phyloP scores from a whole-genome alignment of 768 basidiomycete genomes.

The Tulasnella calospora region DNA sequence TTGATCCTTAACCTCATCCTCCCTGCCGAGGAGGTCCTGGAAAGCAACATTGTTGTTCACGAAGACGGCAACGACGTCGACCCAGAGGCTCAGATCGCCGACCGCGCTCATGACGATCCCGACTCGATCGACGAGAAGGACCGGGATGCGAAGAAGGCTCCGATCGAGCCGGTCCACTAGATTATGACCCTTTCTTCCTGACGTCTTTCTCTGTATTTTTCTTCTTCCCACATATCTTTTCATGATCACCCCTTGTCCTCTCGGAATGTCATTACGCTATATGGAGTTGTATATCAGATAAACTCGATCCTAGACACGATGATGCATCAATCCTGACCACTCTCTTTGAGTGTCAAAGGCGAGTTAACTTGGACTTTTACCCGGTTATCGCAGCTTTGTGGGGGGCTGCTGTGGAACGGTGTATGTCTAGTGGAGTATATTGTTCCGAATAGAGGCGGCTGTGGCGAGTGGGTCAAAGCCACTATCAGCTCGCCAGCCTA shows the following conservation, averaged over 20 bases:
- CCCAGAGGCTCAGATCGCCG: constrained; percentile 15
- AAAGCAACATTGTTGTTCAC: constrained; percentile 2
- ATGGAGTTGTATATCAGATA: background rate
- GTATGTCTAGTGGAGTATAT: background rate
- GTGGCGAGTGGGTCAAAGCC: background rate
- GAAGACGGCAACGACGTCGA: background rate
- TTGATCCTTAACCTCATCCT: constrained; percentile 55
- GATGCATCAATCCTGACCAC: background rate
- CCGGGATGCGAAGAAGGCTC: constrained; percentile 10
- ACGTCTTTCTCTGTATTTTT: background rate
- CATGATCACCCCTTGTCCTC: background rate
- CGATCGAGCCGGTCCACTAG: constrained; percentile 27
- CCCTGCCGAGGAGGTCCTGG: constrained; percentile 37
- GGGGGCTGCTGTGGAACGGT: background rate
- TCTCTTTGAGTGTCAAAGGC: background rate
- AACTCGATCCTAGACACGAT: background rate
- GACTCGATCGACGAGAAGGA: constrained; percentile 21
- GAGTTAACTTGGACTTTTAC: background rate
- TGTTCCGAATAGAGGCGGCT: background rate
- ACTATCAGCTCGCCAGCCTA: background rate
- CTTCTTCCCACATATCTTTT: background rate
- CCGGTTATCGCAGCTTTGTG: background rate
- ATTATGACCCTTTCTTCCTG: background rate
- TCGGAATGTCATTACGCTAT: background rate
- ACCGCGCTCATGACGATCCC: constrained; percentile 10